Base-by-base conservation (phyloP, 2,329 filamentous ascomycete species). In the Penicillium sp. region DNA sequence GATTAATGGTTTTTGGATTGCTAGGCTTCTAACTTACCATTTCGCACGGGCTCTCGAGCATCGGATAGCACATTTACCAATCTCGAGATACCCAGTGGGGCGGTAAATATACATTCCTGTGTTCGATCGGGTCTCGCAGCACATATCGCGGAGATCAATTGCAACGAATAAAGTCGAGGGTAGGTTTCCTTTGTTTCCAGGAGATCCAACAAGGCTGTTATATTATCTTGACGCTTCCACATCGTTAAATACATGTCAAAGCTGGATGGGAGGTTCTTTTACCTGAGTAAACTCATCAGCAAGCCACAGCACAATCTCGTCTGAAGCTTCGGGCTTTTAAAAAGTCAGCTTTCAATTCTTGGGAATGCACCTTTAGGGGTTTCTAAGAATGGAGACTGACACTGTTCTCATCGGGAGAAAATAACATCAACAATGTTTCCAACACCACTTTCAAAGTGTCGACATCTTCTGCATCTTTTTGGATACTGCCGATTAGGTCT, bases 241-340 rank as follows among this genome's bases (percentile, higher is more conserved):
- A 77, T 71, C 74, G 72, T 77, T 84, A 77, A 84, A 80, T 71
- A 69, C 45, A 55, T 42, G 60, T 61, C 47, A 56, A 38, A 50
- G 57, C 6, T n/a, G 30, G 28, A 38, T 12, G 26, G 51, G 47
- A 56, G 58, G 48, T 49, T 43, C 43, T 68, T 75, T 62, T 78
- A 87, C 84, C 80, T 96, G 92, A 33, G 94, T 97, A 71, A 99
- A 99, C 73, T 97, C 93, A 74, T 99, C 94, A 54, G 94, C 94
- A 58, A 99, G 81, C 91, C 94, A 99, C 26, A 97, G 79, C 18
- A 89, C 89, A 65, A 99, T 95, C 74, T 99, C 94, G 62, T 97
- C 93, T 14, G 93, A 96, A 54, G 93, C 91, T 81, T 97, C 93
- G 30, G 91, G 79, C 90, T 95, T 68, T 80, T 61, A 20, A 9